Percentiles rank a stretch among this genome's conserved stretches.
phyloP scores from a whole-genome alignment of 1,284 basidiomycete species.

The Paramarasmius palmivorus region DNA sequence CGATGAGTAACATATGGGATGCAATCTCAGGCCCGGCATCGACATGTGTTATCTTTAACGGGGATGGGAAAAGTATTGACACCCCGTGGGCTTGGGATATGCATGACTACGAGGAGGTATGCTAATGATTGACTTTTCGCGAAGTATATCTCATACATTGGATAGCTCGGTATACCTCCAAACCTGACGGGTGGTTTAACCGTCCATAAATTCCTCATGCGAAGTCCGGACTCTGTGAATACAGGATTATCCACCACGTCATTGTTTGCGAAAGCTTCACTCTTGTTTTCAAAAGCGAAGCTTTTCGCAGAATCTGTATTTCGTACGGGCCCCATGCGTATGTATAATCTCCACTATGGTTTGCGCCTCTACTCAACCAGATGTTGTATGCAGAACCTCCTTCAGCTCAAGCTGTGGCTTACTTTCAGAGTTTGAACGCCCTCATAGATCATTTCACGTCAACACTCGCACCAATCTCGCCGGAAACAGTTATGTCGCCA shows the following conservation, averaged over 20 bases:
- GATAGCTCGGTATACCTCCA: constrained; percentile 5
- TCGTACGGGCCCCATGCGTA: neutral
- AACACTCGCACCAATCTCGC: constrained; percentile 1
- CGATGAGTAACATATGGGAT: constrained; percentile 52
- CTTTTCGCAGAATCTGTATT: neutral
- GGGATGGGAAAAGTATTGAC: constrained; percentile 49
- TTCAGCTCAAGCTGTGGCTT: constrained; percentile 2
- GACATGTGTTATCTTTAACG: constrained; percentile 40
- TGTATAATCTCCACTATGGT: neutral
- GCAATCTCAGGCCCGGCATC: constrained; percentile 37
- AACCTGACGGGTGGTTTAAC: constrained; percentile 7
- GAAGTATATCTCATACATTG: neutral
- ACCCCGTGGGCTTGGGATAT: constrained; percentile 60
- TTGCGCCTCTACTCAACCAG: neutral
- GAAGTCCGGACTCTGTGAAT: constrained; percentile 4
- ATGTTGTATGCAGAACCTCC: constrained; percentile 3
- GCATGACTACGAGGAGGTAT: constrained; percentile 45
- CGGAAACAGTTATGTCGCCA: neutral
- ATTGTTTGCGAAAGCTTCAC: constrained; percentile 12
- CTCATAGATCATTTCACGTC: constrained; percentile 11
- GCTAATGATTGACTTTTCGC: constrained; percentile 8
- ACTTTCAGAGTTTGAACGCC: neutral
- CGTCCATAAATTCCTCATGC: constrained; percentile 11
- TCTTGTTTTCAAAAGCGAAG: constrained; percentile 8
- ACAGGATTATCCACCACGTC: constrained; percentile 9